Evolutionary conservation across 2,329 filamentous ascomycete genomes (phyloP).

Genomic region (Lachnum nothofagi): DNA sequence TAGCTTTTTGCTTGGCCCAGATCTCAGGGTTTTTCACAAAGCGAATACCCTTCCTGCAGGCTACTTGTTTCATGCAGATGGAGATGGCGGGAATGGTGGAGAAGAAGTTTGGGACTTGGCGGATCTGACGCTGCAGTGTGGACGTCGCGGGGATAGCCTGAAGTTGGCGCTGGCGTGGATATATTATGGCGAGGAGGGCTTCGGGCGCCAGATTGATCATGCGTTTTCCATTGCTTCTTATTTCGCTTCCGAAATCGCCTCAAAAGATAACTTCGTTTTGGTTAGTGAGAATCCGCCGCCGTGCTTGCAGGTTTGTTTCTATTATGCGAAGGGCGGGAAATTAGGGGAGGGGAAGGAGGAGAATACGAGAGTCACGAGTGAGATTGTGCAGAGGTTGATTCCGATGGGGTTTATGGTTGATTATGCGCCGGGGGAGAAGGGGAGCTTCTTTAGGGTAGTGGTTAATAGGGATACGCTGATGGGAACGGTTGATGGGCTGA

Average conservation of each 20-base stretch:
- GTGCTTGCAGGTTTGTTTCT: slow-evolving; percentile 93
- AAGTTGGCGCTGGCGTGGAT: slow-evolving; percentile 87
- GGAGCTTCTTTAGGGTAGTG: slow-evolving; percentile 65
- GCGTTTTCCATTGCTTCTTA: slow-evolving; percentile 69
- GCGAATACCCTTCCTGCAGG: slow-evolving; percentile 84
- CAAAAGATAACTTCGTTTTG: slow-evolving; percentile 56
- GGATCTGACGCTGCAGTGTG: slow-evolving; percentile 89
- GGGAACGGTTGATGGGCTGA: slow-evolving; percentile 58
- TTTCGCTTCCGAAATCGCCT: slow-evolving; percentile 54
- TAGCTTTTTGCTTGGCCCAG: slow-evolving; percentile 76
- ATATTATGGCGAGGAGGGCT: slow-evolving; percentile 77
- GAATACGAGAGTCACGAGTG: slow-evolving; percentile 52
- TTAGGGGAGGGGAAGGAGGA: slow-evolving; percentile 38
- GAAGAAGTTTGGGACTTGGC: slow-evolving; percentile 79
- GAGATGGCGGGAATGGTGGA: slow-evolving; percentile 42
- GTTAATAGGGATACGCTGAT: slow-evolving; percentile 57
- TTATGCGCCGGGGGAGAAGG: slow-evolving; percentile 47
- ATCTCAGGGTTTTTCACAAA: slow-evolving; percentile 69
- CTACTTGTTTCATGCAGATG: slow-evolving; percentile 73
- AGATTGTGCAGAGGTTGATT: slow-evolving; percentile 51
- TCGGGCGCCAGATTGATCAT: slow-evolving; percentile 62
- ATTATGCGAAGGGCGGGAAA: slow-evolving; percentile 60
- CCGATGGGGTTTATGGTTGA: slow-evolving; percentile 62
- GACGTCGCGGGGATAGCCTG: slow-evolving; percentile 74
- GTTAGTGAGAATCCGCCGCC: slow-evolving; percentile 73